phyloP scores from a whole-genome alignment of 306 rosid species.

The Dryas alaskensis region DNA sequence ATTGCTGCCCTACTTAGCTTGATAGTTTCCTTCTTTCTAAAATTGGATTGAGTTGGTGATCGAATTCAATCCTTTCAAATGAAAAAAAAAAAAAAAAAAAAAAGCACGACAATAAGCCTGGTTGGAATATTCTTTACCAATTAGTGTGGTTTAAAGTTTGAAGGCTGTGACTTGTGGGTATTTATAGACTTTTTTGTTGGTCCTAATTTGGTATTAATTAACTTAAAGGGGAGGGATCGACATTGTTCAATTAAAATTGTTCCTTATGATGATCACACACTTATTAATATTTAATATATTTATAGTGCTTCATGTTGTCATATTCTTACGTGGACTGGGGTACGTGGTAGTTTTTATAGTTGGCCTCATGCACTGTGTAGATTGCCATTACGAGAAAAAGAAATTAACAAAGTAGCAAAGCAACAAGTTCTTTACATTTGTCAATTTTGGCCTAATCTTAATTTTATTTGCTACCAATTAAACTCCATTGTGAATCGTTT shows the following conservation, averaged over 20 bases:
- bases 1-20: not conserved
- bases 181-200: too few species aligned
- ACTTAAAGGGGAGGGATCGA: too few species aligned
- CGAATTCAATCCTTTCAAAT: not conserved
- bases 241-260: too few species aligned
- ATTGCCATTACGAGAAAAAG: not conserved
- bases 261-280: too few species aligned
- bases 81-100: not conserved
- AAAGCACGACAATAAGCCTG: not conserved
- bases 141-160: not conserved
- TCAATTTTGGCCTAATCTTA: not conserved
- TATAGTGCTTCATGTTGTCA: not conserved
- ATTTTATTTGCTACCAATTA: not conserved
- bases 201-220: not conserved
- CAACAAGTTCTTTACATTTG: not conserved
- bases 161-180: not conserved
- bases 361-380: not conserved
- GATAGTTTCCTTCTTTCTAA: not conserved
- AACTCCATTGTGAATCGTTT: not conserved
- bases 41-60: not conserved
- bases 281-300: too few species aligned
- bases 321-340: not conserved
- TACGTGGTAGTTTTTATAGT: not conserved
- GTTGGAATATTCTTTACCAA: not conserved
- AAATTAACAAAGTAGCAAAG: too few species aligned